Evolutionary conservation across 2,329 filamentous ascomycete species (phyloP), one percentile per base, ranked within the genome.

Genomic region (Trichoderma asperellum): DNA sequence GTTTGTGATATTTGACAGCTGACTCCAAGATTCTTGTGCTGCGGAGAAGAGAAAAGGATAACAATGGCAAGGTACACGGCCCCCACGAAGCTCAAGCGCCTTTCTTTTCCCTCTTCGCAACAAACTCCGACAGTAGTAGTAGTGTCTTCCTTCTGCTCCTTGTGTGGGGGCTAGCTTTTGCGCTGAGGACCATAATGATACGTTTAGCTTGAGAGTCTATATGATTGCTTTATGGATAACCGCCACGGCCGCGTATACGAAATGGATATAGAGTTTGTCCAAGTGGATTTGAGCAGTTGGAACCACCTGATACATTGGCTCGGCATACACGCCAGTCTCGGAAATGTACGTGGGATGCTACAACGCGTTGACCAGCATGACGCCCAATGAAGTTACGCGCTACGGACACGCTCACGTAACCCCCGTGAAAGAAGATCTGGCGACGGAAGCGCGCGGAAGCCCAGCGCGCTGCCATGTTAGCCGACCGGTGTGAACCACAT

Each of bases 1-100:
- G 55, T 34, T 24, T 57, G 63, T 66, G 37, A 66, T 35, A 47
- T 58, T 49, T 66, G 63, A 66, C 63, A 66, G 53, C 53, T 58
- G 63, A 66, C 29, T 24, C 5, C n/a, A 49, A 55, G 34, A 47
- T 62, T 52, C 37, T n/a, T 21, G 34, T 47, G 35, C 37, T 29
- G 53, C 43, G 12, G 27, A 40, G 4, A n/a, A 55, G 18, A 29
- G 40, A 32, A 29, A 34, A 24, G 47, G 53, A 64, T 34, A 40
- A 37, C 37, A 55, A 40, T 21, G 60, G 32, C 53, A 58, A 66
- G 52, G 63, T 14, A 49, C 21, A 66, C 47, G 27, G 53, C 16
- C n/a, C n/a, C 16, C 35, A 43, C 40, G n/a, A 18, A 6, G n/a
- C 14, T 35, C 35, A 14, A 16, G 5, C 34, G n/a, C 27, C 16